A percentile compares a stretch with the other conserved stretches of the same genome.
phyloP scores from a whole-genome alignment of 768 basidiomycete genomes.

The Psilocybe sp. region DNA sequence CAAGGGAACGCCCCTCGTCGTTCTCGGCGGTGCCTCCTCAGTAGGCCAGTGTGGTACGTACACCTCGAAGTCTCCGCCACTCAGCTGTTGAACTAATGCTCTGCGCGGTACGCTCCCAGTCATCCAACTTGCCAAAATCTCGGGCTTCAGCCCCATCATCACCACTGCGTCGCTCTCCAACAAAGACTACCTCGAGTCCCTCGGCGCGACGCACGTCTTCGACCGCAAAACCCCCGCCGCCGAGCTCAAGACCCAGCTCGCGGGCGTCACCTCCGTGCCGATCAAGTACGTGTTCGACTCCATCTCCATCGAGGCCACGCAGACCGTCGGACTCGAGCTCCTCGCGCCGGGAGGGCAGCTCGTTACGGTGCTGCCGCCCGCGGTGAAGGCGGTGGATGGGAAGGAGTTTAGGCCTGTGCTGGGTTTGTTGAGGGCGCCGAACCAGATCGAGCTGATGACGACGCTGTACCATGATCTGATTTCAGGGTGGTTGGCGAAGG shows the following conservation, averaged over 20 bases:
- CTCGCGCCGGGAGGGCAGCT: constrained; percentile 2
- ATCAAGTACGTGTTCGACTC: constrained; percentile 3
- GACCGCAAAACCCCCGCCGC: neutral
- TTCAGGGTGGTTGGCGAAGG: constrained; percentile 1
- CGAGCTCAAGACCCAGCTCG: neutral
- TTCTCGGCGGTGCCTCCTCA: constrained; percentile 25
- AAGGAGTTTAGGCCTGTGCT: neutral
- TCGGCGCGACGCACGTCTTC: constrained; percentile 37
- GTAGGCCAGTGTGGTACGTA: constrained; percentile 35
- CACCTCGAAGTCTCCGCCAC: no score
- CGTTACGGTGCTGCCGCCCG: neutral
- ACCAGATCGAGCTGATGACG: neutral
- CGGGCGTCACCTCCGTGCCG: neutral
- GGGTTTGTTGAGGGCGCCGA: neutral
- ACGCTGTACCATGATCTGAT: constrained; percentile 2
- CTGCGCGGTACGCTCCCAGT: constrained; percentile 17
- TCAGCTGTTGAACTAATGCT: neutral
- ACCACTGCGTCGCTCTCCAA: constrained; percentile 29
- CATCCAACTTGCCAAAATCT: constrained; percentile 36
- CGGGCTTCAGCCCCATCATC: constrained; percentile 42
- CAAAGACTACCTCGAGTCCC: constrained; percentile 22
- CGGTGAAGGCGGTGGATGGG: neutral
- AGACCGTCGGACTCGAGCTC: neutral
- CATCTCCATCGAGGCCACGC: neutral
- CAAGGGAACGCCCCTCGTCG: constrained; percentile 37